Base-by-base conservation (phyloP, 176 grass and related monocot genomes). In the Aegilops sharonensis region DNA sequence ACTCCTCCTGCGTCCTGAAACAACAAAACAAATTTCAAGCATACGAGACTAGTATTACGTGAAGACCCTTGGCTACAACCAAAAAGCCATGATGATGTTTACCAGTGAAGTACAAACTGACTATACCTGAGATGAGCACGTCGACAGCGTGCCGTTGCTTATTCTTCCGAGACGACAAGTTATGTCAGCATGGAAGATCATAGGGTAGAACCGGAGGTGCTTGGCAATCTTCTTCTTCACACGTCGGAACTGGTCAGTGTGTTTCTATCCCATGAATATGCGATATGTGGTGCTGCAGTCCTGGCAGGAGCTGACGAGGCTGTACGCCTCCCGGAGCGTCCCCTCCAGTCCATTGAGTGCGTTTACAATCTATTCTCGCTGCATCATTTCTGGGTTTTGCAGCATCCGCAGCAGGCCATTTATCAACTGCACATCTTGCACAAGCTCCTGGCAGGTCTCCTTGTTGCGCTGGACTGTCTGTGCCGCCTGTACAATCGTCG, bases 161-260 rank as follows among this genome's bases (percentile, higher is more conserved):
- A 78, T 17, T 60, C 32, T 57, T 60, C 60, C 75, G 2, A 78
- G 75, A 12, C 75, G 52, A 14, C 50, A 31, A 31, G 75, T 78
- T 11, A 78, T 56, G 75, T 78, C 76, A 6, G 54, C 76, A 13
- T 78, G 76, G 52, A 54, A 61, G 87, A 88, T 71, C 63, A 88
- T 81, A 3, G 87, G 87, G 23, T 78, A 81, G 36, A 88, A 20
- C 17, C 74, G 73, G 62, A 88, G 87, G 74, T 84, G 77, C 27
- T 67, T 75, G 77, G 54, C 87, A 3, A 88, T 84, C 81, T 79
- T 81, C 30, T 72, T 88, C 64, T 84, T 74, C 56, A 81, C 27
- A 25, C 64, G 60, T 6, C 63, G 80, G 32, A 88, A 83, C 35
- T 78, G 72, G 80, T 78, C 31, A 30, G 68, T 79, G 2, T 83